Conservation (phyloP, 768 basidiomycete species). For the Phlebiopsis gigantea region DNA sequence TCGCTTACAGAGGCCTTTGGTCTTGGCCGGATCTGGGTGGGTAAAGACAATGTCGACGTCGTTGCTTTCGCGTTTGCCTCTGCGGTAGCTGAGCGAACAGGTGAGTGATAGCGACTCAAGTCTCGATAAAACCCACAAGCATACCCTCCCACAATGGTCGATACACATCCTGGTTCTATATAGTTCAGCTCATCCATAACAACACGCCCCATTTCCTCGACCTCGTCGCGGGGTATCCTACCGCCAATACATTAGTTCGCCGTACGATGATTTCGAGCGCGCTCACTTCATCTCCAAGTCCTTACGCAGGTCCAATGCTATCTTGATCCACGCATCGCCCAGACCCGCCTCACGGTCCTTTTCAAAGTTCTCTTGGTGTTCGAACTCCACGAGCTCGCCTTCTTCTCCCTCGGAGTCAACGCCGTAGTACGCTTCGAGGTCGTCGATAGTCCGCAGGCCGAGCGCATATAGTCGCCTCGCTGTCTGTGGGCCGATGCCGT, state of each 20-base stretch:
- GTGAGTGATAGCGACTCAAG: not conserved
- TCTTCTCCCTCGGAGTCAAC: conserved; percentile 29
- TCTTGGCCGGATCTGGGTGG: conserved; percentile 49
- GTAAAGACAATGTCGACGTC: conserved; percentile 91
- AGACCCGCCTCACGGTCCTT: conserved; percentile 21
- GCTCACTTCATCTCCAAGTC: conserved; percentile 49
- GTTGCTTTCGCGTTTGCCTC: conserved; percentile 76
- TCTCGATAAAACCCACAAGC: conserved; percentile 18
- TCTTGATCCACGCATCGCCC: conserved; percentile 41
- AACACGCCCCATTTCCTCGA: conserved; percentile 66
- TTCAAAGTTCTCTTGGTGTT: conserved; percentile 11
- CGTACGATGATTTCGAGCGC: too few species aligned
- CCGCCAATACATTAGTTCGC: too few species aligned
- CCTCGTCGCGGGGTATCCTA: conserved; percentile 72
- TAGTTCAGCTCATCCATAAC: conserved; percentile 63
- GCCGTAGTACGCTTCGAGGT: conserved; percentile 65
- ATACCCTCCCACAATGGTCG: conserved; percentile 80
- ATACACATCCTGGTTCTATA: conserved; percentile 62
- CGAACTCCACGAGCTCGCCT: conserved; percentile 24
- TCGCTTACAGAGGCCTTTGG: conserved; percentile 58
- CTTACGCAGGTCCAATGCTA: conserved; percentile 53
- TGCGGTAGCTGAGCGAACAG: conserved; percentile 56
- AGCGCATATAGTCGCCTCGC: conserved; percentile 61
- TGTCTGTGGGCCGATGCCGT: conserved; percentile 71
- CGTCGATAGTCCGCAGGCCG: conserved; percentile 61